These are phyloP conservation scores for Ecytonucleospora hepatopenaei DNA, from an alignment of 371 early-diverging fungal genomes.

Conservation along the genomic window DNA sequence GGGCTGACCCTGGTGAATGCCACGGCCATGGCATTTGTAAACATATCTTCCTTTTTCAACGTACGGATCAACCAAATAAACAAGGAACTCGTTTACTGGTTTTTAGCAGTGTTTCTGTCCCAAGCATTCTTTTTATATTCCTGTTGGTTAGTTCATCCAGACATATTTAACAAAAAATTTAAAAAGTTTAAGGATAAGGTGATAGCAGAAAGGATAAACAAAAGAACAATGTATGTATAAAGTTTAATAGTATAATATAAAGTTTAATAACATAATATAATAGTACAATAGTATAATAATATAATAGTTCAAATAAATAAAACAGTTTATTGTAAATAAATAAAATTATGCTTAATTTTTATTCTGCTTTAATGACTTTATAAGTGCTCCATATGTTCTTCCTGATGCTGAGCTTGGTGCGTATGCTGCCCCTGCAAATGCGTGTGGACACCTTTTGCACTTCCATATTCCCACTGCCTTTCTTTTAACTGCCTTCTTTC, in stretches of 20 bases:
- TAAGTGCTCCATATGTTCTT: constrained; percentile 35
- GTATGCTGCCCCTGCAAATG: constrained; percentile 96
- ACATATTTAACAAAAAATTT: not conserved
- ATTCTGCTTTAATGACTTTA: constrained; percentile 3
- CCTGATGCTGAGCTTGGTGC: constrained; percentile 61
- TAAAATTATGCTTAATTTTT: not conserved
- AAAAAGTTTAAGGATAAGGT: constrained; percentile 2
- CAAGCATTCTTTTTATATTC: not conserved
- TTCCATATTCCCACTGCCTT: constrained; percentile 96
- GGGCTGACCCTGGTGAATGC: not conserved
- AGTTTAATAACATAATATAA: not conserved
- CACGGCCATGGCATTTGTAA: not conserved
- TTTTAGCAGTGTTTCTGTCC: not conserved
- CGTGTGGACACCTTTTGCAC: constrained; percentile 87
- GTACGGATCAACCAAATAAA: not conserved
- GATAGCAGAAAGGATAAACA: not conserved
- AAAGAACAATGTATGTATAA: not conserved
- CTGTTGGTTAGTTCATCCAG: not conserved
- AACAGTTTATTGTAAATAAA: not conserved
- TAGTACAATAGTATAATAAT: not conserved
- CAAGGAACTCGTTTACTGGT: constrained; percentile 2
- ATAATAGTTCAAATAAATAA: not conserved
- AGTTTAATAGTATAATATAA: too few relatives aligned
- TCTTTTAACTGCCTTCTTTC: constrained; percentile 86
- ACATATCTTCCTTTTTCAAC: not conserved